Evolutionary conservation across 345 rosid species (phyloP).

Genomic region (Luvunga scandens): DNA sequence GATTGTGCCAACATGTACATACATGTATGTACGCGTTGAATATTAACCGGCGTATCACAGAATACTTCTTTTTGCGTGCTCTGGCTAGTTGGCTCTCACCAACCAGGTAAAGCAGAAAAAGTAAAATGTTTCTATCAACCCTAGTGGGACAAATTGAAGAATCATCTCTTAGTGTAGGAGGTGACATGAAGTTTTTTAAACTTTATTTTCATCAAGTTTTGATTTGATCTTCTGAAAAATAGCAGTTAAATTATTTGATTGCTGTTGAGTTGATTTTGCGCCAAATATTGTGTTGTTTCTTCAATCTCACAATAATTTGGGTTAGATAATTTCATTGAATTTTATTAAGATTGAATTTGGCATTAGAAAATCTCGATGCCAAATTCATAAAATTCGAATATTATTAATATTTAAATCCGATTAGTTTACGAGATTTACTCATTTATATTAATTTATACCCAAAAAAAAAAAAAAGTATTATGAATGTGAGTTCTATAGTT

Average conservation of each 20-base stretch:
- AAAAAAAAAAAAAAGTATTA: no score
- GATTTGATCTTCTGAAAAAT: not conserved
- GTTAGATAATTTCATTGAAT: no score
- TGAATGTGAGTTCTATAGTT: no score
- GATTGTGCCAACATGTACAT: not conserved
- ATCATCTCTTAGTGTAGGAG: not conserved
- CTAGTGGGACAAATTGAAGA: not conserved
- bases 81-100: not conserved
- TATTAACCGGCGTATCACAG: not conserved
- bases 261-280: not conserved
- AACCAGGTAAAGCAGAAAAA: not conserved
- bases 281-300: not conserved
- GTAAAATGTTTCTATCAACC: not conserved
- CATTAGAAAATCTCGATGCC: no score
- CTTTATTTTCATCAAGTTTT: not conserved
- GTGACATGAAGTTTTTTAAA: not conserved
- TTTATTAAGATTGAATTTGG: no score
- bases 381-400: no score
- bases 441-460: no score
- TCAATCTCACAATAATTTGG: no score
- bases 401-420: no score
- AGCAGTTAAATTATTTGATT: not conserved
- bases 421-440: no score
- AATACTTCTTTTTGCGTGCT: not conserved
- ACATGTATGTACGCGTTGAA: not conserved